Base-by-base conservation (phyloP, 352 stramenopile species). In the Detonula confervacea region DNA sequence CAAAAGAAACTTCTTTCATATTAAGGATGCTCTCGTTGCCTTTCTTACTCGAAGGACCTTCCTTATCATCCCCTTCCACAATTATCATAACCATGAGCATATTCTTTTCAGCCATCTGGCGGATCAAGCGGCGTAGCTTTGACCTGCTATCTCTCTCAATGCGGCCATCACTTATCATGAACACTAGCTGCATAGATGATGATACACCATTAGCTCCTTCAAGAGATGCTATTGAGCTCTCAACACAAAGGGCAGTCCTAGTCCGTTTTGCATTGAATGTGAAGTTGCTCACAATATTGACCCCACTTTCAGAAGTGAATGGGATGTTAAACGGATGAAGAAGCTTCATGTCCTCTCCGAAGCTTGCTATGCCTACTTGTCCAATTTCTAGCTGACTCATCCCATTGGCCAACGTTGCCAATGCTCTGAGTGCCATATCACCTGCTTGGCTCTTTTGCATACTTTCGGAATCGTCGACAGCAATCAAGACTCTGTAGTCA, bases 381-480 rank as follows among this genome's bases (percentile, higher is more conserved):
- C 97, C 96, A 27, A 99, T 96, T 79, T 99, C 97, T 8, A 99
- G 91, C 89, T 99, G 96, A 37, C 95, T 97, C 88, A 99, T 97
- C 9, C 95, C 97, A 78, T 98, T 98, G 61, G 96, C 97, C 29
- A 99, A 86, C 18, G 97, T 98, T 35, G 97, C 95, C 85, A 99
- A 94, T 20, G 97, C 96, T 71, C 97, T 92, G 1, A 99, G 90
- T 16, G 97, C 97, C 82, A 99, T 92, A 14, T 97, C 95, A 16
- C 96, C 96, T 7, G 96, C 96, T 56, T 97, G 93, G 78, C 96
- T 98, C 83, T 99, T 97, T 22, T 94, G 91, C 98, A 99, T 99
- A 18, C 97, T 99, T 87, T 98, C 95, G 4, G 97, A 99, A 89
- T 99, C 96, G 87, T 99, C 98, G 47, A 99, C 98, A 2, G 97